Evolutionary conservation across 768 basidiomycete species (phyloP).

Genomic region (Kwoniella mangroviensis): DNA sequence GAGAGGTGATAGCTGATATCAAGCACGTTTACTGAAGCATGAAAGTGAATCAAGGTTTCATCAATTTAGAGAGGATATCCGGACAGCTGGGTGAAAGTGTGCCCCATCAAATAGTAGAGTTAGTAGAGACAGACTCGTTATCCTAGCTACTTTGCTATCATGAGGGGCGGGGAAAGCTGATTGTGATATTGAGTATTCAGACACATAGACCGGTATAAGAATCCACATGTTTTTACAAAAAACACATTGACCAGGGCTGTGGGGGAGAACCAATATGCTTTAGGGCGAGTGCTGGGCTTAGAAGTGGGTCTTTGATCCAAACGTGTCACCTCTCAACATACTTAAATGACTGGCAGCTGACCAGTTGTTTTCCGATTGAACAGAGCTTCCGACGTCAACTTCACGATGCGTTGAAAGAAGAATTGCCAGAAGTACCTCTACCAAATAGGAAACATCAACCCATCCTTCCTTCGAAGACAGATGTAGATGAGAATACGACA

Average conservation of each 20-base stretch:
- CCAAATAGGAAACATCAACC: constrained; percentile 40
- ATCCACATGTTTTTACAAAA: constrained; percentile 49
- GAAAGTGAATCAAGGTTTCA: constrained; percentile 38
- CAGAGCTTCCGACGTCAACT: constrained; percentile 48
- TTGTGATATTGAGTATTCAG: constrained; percentile 15
- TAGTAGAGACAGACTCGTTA: constrained; percentile 6
- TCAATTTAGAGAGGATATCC: constrained; percentile 30
- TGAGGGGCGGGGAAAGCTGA: background rate
- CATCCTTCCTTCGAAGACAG: background rate
- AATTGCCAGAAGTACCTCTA: constrained; percentile 44
- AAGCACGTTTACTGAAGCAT: constrained; percentile 15
- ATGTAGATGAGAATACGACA: background rate
- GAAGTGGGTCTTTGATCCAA: constrained; percentile 34
- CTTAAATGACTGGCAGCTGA: background rate
- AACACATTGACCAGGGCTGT: constrained; percentile 40
- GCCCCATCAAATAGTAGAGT: constrained; percentile 49
- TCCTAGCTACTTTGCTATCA: background rate
- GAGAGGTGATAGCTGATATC: background rate
- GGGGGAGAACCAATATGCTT: constrained; percentile 50
- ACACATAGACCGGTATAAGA: constrained; percentile 40
- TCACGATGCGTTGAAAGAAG: constrained; percentile 30
- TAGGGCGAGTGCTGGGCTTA: constrained; percentile 45
- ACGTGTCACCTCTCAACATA: no score
- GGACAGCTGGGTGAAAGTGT: constrained; percentile 42
- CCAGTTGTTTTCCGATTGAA: background rate